phyloP scores from a whole-genome alignment of 2,329 filamentous ascomycete genomes.

The Cadophora malorum region DNA sequence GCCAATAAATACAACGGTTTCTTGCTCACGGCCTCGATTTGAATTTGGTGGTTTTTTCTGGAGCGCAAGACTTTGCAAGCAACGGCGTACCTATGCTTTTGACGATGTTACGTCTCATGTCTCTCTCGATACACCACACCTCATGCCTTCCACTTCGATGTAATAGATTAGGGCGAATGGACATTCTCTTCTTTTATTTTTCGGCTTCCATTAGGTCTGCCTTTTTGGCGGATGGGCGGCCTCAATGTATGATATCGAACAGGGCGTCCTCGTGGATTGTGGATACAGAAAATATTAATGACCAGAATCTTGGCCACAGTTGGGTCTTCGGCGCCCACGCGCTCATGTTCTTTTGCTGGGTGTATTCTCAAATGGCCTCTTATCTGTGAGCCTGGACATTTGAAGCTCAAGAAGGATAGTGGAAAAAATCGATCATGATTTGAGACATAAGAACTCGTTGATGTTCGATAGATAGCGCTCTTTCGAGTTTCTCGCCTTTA shows the following conservation, averaged over 20 bases:
- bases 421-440: neutral
- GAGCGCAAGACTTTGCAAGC: slow-evolving; percentile 39
- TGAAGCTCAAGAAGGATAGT: neutral
- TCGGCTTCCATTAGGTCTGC: slow-evolving; percentile 15
- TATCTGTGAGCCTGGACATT: neutral
- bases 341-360: neutral
- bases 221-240: slow-evolving; percentile 5
- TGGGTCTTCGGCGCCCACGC: neutral
- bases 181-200: slow-evolving; percentile 33
- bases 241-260: slow-evolving; percentile 21
- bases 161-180: slow-evolving; percentile 44
- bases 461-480: too few relatives aligned
- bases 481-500: too few relatives aligned
- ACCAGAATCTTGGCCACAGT: neutral
- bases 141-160: slow-evolving; percentile 40
- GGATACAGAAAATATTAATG: slow-evolving; percentile 17
- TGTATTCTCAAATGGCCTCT: neutral
- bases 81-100: slow-evolving; percentile 40
- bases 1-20: slow-evolving; percentile 36
- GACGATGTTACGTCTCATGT: slow-evolving; percentile 46
- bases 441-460: neutral
- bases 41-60: slow-evolving; percentile 38
- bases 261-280: slow-evolving; percentile 15
- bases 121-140: slow-evolving; percentile 39
- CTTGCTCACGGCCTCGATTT: slow-evolving; percentile 33